Evolutionary conservation across 2,329 filamentous ascomycete genomes (phyloP), one percentile per base, ranked within the genome.

Genomic region (Lachnellula arida): DNA sequence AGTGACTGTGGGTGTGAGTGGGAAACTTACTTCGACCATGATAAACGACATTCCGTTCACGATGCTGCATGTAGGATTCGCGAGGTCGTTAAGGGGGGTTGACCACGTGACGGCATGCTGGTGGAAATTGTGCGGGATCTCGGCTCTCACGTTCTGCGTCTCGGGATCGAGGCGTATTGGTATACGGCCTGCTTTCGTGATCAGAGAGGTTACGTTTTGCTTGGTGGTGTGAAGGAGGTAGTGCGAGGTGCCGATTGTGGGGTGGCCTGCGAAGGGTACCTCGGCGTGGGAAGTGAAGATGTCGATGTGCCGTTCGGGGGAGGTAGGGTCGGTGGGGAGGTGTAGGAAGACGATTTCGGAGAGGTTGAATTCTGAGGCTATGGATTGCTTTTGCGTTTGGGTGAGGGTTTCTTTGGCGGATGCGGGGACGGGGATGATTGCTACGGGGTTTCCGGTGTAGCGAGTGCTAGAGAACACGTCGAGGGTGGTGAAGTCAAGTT

Each of bases 31-130:
- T 6, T 44, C 19, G 14, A 88, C 75, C 34, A 89, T 78, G n/a
- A 83, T 71, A 69, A 91, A 91, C 0, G 81, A 82, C 85, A 92
- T 87, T 48, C 88, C 89, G 46, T 82, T 82, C 37, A 91, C 87
- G 46, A 91, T 81, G 60, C 81, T 85, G 54, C 84, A 77, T 17
- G 82, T 65, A 1, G 62, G 58, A 34, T 14, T 80, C 78, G 8
- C 78, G 75, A 14, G 50, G 28, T 11, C 63, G 57, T 34, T 74
- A 61, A 69, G 77, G 74, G 4, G 71, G 70, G 37, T 54, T 1
- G 5, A 32, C 7, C 34, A 57, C 3, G 50, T 58, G 1, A 51
- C 35, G 4, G 6, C 15, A 71, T 91, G 88, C 54, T 84, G 65
- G 63, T 82, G 86, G 60, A 86, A 76, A 58, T 87, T 76, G 67